These are phyloP conservation scores for Eimeria praecox DNA, from an alignment of 169 alveolate genomes.

Conservation along the genomic window DNA sequence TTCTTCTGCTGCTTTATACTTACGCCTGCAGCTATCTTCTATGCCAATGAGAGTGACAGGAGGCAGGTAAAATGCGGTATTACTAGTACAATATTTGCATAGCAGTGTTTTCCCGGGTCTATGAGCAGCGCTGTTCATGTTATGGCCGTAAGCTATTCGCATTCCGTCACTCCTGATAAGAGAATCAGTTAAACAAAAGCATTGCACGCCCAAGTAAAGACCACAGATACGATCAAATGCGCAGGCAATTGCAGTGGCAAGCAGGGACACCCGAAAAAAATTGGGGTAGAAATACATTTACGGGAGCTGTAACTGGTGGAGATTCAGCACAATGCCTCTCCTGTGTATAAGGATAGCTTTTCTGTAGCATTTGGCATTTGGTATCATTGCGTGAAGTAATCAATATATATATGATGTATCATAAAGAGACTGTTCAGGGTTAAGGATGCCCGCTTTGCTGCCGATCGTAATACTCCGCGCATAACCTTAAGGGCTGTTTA, in stretches of 20 bases:
- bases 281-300: not conserved
- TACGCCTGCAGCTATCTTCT: constrained; percentile 68
- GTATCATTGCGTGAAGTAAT: not conserved
- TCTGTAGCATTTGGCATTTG: not conserved
- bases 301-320: not conserved
- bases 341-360: not conserved
- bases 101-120: not conserved
- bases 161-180: not conserved
- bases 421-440: not conserved
- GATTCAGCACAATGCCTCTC: not conserved
- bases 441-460: not conserved
- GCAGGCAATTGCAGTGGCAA: not conserved
- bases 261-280: no score
- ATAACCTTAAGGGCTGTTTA: not conserved
- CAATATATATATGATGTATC: no score
- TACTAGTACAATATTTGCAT: not conserved
- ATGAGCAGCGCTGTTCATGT: not conserved
- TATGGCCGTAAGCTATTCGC: not conserved
- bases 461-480: not conserved
- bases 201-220: not conserved
- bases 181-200: not conserved
- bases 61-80: not conserved
- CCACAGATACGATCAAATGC: not conserved
- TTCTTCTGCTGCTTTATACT: constrained; percentile 54
- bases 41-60: constrained; percentile 28